These are phyloP conservation scores for Cytospora paraplurivora DNA, from an alignment of 2,329 filamentous ascomycete genomes.

Conservation along the genomic window DNA sequence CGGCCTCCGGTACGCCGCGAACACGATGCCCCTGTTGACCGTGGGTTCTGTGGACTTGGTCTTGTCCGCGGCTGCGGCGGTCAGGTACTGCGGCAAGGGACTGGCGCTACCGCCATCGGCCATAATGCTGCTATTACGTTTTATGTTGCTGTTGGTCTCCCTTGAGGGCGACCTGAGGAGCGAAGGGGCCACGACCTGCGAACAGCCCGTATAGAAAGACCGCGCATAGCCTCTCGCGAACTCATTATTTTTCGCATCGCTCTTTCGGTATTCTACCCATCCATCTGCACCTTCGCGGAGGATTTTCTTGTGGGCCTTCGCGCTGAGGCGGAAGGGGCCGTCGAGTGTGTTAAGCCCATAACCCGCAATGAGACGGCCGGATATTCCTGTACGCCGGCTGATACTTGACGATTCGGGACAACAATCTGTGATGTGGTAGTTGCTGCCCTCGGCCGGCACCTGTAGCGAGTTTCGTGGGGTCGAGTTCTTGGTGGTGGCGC, in stretches of 20 bases:
- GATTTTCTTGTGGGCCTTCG: constrained; percentile 52
- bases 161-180: constrained; percentile 3
- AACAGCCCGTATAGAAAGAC: constrained; percentile 52
- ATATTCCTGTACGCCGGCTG: constrained; percentile 37
- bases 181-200: constrained; percentile 16
- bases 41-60: background rate
- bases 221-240: constrained; percentile 56
- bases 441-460: constrained; percentile 3
- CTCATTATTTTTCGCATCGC: constrained; percentile 45
- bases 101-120: no score
- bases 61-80: no score
- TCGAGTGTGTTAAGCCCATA: constrained; percentile 55
- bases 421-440: constrained; percentile 27
- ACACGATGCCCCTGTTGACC: constrained; percentile 56
- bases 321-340: constrained; percentile 55
- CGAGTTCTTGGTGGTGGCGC: constrained; percentile 20
- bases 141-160: background rate
- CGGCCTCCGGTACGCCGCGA: constrained; percentile 57
- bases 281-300: constrained; percentile 45
- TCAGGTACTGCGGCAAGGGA: no score
- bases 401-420: constrained; percentile 28
- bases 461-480: constrained; percentile 28
- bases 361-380: constrained; percentile 56
- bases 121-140: constrained; percentile 12
- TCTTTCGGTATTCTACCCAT: constrained; percentile 57